Evolutionary conservation across 495 filamentous ascomycete species (phyloP).

Genomic region (Talaromyces nanjingensis): DNA sequence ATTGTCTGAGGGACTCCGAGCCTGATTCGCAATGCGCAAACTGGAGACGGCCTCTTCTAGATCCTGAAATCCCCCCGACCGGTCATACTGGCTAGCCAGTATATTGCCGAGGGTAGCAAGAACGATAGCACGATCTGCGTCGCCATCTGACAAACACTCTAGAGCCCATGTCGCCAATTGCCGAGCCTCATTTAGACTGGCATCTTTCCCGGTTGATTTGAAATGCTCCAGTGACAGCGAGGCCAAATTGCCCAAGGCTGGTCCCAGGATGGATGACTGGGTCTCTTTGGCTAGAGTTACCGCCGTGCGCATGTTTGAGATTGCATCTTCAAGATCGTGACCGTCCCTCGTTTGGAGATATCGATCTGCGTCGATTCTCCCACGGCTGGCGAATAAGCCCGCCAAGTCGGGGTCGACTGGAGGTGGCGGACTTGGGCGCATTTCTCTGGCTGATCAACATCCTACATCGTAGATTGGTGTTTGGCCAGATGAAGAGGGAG

Average conservation of each 20-base stretch:
- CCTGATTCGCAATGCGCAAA: not conserved
- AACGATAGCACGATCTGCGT: not conserved
- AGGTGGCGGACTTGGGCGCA: no score
- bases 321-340: not conserved
- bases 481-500: no score
- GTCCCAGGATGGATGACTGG: not conserved
- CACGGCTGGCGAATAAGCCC: no score
- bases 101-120: not conserved
- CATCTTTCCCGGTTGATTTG: not conserved
- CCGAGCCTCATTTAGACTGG: not conserved
- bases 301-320: not conserved
- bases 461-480: no score
- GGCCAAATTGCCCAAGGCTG: not conserved
- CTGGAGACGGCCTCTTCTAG: not conserved
- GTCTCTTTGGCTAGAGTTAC: not conserved
- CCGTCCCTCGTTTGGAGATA: not conserved
- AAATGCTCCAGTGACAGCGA: not conserved
- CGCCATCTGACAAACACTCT: not conserved
- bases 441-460: no score
- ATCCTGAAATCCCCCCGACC: not conserved
- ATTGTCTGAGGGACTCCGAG: not conserved
- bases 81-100: not conserved
- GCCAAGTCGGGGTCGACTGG: no score
- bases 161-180: not conserved
- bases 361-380: not conserved